Base-by-base conservation (phyloP, 1,284 basidiomycete genomes). In the Ustilago nuda region DNA sequence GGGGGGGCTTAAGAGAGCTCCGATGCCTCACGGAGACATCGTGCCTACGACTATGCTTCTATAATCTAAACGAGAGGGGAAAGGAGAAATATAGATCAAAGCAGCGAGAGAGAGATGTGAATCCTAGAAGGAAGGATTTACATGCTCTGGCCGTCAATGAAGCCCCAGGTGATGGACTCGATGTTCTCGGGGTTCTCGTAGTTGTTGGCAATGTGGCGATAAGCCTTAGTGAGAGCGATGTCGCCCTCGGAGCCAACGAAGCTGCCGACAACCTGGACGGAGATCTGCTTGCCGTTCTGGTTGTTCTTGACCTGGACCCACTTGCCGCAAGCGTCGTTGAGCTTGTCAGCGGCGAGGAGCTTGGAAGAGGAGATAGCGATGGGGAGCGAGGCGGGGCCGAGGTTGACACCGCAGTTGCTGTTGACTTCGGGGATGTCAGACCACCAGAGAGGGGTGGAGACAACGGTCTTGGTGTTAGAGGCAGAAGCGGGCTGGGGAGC, bases 281-380 rank as follows among this genome's bases (percentile, higher is more conserved):
- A 71, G 72, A 80, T 58, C 68, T 71, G 57, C 74, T 80, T 80
- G 71, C 75, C 74, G 75, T 80, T 80, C 57, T 66, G 61, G 68
- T 76, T 68, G 75, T 80, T 80, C 68, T 72, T 72, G 61, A 77
- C 56, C 71, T 75, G 75, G 69, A 80, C 56, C 74, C 74, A 77
- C 75, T 77, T 77, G 74, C 78, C 78, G 61, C 78, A 80, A 51
- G 75, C 75, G 50, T 55, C 46, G 39, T 32, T 9, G 52, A 80
- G 75, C 65, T 80, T 62, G 64, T 66, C 66, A 53, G 62, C 61
- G 46, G 60, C 8, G 61, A 74, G 72, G 56, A 75, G 68, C 43
- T 68, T 53, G 17, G 75, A 77, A 50, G 39, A 37, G 11, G 67
- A 63, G 74, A 80, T 80, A 66, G 72, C 78, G 52, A 78, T 66